Evolutionary conservation across 2,329 filamentous ascomycete species (phyloP).

Genomic region (Sporothrix euskadiensis): DNA sequence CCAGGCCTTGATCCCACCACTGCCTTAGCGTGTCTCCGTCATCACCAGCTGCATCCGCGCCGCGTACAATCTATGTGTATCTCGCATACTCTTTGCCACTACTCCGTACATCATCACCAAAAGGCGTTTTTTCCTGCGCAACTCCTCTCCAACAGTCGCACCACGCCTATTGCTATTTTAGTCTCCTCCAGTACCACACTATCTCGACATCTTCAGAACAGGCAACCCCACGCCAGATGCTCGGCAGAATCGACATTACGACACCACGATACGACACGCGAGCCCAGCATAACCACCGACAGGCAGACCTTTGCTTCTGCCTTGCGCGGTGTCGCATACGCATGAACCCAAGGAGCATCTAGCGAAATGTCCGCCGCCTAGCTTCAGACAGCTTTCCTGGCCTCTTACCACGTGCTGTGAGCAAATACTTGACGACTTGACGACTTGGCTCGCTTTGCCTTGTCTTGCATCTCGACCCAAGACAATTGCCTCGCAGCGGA

Average conservation of each 20-base stretch:
- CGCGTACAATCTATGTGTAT: neutral
- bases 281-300: neutral
- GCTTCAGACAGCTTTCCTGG: neutral
- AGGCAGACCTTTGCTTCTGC: neutral
- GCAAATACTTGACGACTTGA: neutral
- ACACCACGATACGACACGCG: neutral
- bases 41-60: conserved; percentile 1
- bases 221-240: neutral
- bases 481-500: neutral
- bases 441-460: neutral
- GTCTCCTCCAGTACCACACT: neutral
- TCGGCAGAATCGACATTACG: neutral
- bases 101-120: neutral
- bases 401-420: neutral
- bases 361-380: conserved; percentile 9
- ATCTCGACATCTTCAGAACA: neutral
- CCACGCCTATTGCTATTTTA: neutral
- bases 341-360: no score
- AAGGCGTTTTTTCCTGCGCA: neutral
- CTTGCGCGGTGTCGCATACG: neutral
- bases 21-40: neutral
- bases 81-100: neutral
- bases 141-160: neutral
- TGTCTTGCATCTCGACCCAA: neutral
- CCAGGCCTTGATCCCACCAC: neutral